These are phyloP conservation scores for Fistulifera solaris DNA, from an alignment of 108 stramenopile genomes.

Conservation along the genomic window DNA sequence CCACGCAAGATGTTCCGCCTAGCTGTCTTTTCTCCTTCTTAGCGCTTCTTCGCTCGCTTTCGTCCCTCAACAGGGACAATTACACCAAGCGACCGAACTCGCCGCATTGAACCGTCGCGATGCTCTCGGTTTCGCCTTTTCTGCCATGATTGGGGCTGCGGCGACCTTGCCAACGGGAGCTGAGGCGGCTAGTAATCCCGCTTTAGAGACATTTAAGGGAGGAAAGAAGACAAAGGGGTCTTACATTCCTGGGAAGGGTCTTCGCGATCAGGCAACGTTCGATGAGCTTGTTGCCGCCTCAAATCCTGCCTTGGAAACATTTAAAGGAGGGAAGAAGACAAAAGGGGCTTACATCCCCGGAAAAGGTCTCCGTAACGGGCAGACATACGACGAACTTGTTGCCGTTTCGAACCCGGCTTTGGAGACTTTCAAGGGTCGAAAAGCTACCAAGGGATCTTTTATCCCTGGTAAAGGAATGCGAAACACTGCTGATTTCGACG, in stretches of 20 bases:
- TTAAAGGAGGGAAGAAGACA: constrained; percentile 22
- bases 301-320: constrained; percentile 38
- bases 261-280: constrained; percentile 21
- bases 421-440: constrained; percentile 30
- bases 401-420: constrained; percentile 33
- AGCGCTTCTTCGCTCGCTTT: not conserved
- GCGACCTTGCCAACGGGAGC: not conserved
- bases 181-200: constrained; percentile 31
- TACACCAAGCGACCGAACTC: not conserved
- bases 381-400: constrained; percentile 25
- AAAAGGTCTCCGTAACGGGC: constrained; percentile 29
- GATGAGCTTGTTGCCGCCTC: constrained; percentile 26
- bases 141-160: not conserved
- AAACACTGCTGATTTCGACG: constrained; percentile 28
- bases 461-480: constrained; percentile 42
- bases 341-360: constrained; percentile 36
- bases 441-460: constrained; percentile 26
- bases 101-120: constrained; percentile 12
- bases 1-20: not conserved
- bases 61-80: not conserved
- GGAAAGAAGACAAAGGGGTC: constrained; percentile 19
- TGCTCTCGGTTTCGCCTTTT: constrained; percentile 12
- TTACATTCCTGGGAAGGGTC: constrained; percentile 43
- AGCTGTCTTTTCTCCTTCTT: not conserved
- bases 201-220: constrained; percentile 35